Evolutionary conservation across 129 eudicot genomes (phyloP), one percentile per base, ranked within the genome.

Genomic region (Logfia minima): DNA sequence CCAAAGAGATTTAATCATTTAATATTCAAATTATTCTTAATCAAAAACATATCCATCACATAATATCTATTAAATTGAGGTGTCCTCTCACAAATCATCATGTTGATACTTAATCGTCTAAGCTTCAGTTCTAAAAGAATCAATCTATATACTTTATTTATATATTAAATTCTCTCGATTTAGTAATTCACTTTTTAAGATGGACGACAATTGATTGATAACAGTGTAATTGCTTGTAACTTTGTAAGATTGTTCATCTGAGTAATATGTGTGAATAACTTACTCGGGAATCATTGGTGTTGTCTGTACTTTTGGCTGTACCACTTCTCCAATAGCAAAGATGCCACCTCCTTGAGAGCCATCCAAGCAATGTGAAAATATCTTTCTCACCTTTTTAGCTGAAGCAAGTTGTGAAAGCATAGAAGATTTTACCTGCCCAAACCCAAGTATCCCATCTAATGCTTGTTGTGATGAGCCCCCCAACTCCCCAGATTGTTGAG

Each of bases 321-420:
- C 97, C 14, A 93, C 84, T 87, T 93, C 85, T 77, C 98, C 98
- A 43, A 93, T 88, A 52, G 98, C 95, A 78, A 88, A 93, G 6
- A 93, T 88, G 55, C 98, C 98, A 66, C 98, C 98, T 61, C 98
- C 98, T 67, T 86, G 77, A 59, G 29, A 74, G 6, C 91, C 88
- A 70, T 93, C 98, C 83, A 93, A 87, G 81, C 98, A 93, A 84
- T 93, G 98, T 6, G 98, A 88, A 81, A 93, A 93, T 61, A 88
- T 71, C 84, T 75, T 93, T 63, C 80, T 91, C 70, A 85, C 91
- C 81, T 88, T 90, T 24, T 87, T 85, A 71, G 92, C 80, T 10
- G 92, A 55, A 31, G 98, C 92, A 77, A 93, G 92, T 83, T 93
- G 98, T 62, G 98, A 93, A 80, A 93, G 79, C 70, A 90, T 41